A percentile compares a stretch with the other conserved stretches of the same genome.
Evolutionary conservation across 495 filamentous ascomycete species (phyloP).

Genomic region (Penicillium crystallinum): DNA sequence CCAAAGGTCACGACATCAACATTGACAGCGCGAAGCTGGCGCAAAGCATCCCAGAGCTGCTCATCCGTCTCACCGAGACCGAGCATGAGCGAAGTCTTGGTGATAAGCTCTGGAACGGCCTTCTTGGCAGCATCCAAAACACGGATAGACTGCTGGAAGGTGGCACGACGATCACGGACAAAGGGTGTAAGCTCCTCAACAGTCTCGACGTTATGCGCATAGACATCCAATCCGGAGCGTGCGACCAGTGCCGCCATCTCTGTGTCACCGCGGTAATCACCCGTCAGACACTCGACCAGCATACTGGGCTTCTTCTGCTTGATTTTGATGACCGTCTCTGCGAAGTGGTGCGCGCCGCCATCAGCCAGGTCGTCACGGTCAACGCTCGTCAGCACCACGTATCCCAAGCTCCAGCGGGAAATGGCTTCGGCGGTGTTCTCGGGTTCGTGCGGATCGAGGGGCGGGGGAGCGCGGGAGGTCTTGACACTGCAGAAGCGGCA

Average conservation of each 20-base stretch:
- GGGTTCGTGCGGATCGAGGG: conserved; percentile 92
- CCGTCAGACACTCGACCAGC: conserved; percentile 91
- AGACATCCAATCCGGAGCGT: conserved; percentile 85
- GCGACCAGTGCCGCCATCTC: conserved; percentile 82
- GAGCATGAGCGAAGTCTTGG: conserved; percentile 96
- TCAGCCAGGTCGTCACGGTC: conserved; percentile 90
- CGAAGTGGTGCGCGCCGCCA: conserved; percentile 85
- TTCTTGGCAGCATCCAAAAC: conserved; percentile 81
- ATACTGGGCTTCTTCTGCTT: conserved; percentile 83
- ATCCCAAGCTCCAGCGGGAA: conserved; percentile 86
- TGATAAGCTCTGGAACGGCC: conserved; percentile 70
- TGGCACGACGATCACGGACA: conserved; percentile 85
- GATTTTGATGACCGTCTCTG: conserved; percentile 90
- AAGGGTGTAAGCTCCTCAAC: conserved; percentile 83
- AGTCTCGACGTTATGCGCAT: conserved; percentile 96
- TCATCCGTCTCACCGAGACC: conserved; percentile 89
- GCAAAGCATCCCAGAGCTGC: conserved; percentile 76
- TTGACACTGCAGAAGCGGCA: conserved; percentile 97
- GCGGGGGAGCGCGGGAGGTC: conserved; percentile 69
- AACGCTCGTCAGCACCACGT: conserved; percentile 89
- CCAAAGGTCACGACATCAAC: conserved; percentile 97
- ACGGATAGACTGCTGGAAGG: conserved; percentile 75
- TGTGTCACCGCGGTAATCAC: conserved; percentile 78
- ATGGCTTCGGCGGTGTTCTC: conserved; percentile 95
- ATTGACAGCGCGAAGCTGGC: conserved; percentile 68